Evolutionary conservation across 768 basidiomycete genomes (phyloP).

Genomic region (Rhizopogon sp.): DNA sequence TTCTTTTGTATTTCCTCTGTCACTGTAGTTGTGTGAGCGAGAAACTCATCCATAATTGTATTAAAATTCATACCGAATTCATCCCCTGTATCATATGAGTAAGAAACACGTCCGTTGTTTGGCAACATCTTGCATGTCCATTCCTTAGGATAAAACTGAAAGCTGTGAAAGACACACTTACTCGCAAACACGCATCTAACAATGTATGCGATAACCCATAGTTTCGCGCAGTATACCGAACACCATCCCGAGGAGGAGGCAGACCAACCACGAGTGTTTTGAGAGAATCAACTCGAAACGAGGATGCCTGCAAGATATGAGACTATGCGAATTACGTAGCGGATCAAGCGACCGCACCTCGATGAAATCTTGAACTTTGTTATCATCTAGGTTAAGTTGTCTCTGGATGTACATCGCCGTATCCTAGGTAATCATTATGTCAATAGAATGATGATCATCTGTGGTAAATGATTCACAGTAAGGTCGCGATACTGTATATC

Average conservation of each 20-base stretch:
- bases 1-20: slow-evolving; percentile 32
- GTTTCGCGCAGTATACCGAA: slow-evolving; percentile 33
- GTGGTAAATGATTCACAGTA: slow-evolving; percentile 18
- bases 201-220: slow-evolving; percentile 40
- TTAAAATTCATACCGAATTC: slow-evolving; percentile 14
- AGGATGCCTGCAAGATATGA: slow-evolving; percentile 27
- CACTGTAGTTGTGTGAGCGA: slow-evolving; percentile 13
- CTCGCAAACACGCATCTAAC: slow-evolving; percentile 31
- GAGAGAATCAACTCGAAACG: slow-evolving; percentile 35
- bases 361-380: slow-evolving; percentile 41
- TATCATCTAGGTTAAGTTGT: slow-evolving; percentile 35
- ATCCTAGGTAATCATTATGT: slow-evolving; percentile 26
- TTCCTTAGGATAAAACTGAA: not conserved
- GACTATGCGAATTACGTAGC: not conserved
- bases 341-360: slow-evolving; percentile 24
- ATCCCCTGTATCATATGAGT: slow-evolving; percentile 18
- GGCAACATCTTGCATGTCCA: slow-evolving; percentile 35
- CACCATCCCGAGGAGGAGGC: slow-evolving; percentile 32
- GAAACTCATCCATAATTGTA: not conserved
- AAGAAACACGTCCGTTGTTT: slow-evolving; percentile 29
- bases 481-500: slow-evolving; percentile 36
- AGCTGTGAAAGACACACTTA: slow-evolving; percentile 7
- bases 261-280: slow-evolving; percentile 40
- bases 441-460: not conserved
- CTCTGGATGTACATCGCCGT: slow-evolving; percentile 39